Percentiles rank a stretch among this genome's conserved stretches.
Conservation (phyloP, 164 flowering plant genomes). For the Vitis rupestris region DNA sequence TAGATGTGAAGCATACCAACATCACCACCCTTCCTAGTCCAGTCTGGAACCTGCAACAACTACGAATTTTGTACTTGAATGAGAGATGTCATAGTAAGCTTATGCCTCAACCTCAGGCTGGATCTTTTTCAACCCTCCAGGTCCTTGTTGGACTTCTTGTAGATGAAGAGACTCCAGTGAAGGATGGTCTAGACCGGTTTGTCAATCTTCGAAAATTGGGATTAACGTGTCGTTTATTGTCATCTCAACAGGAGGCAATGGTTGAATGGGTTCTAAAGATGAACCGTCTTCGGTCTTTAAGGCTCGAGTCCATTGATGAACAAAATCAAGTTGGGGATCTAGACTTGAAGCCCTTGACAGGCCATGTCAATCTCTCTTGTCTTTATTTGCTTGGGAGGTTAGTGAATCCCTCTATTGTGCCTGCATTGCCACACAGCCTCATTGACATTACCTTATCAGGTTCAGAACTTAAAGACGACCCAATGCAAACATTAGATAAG, state of each 20-base stretch:
- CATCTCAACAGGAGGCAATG: not conserved
- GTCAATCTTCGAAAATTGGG: too few relatives aligned
- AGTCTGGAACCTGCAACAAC: too few relatives aligned
- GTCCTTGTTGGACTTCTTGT: too few relatives aligned
- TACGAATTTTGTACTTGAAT: too few relatives aligned
- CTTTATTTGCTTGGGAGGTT: constrained; percentile 19
- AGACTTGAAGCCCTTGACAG: constrained; percentile 2
- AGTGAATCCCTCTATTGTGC: not conserved
- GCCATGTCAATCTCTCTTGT: constrained; percentile 7
- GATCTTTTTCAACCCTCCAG: too few relatives aligned
- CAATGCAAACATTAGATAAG: constrained; percentile 6
- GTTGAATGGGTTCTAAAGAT: constrained; percentile 15
- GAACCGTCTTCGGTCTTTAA: constrained; percentile 17
- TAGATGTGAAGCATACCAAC: too few relatives aligned
- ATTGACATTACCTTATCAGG: constrained; percentile 8
- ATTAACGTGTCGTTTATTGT: too few relatives aligned
- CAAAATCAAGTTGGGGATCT: constrained; percentile 12
- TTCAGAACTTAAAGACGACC: constrained; percentile 11
- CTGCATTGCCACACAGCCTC: constrained; percentile 3
- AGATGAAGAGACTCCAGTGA: too few relatives aligned
- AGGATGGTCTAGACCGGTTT: too few relatives aligned
- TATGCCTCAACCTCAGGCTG: too few relatives aligned
- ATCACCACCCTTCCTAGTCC: too few relatives aligned
- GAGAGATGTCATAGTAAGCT: too few relatives aligned
- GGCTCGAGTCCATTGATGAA: constrained; percentile 18